Base-by-base conservation (phyloP, 2,329 filamentous ascomycete genomes). In the Penicillium sp. region DNA sequence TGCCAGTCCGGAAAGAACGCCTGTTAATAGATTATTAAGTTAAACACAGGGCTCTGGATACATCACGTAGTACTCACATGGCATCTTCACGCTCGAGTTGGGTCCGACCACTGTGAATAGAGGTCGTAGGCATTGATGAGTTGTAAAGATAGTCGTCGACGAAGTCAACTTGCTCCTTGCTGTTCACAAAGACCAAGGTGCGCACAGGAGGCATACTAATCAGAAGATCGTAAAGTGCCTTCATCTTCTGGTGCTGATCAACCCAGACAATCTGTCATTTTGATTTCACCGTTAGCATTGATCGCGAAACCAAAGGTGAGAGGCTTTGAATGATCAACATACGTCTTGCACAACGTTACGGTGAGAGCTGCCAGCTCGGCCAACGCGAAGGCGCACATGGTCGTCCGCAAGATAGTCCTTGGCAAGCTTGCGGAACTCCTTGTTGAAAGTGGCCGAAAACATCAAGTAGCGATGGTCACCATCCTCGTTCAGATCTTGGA, bases 401-500 rank as follows among this genome's bases (percentile, higher is more conserved):
- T 90, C 85, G 10, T 84, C 79, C 0, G 87, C 80, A 53, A 99
- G 83, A 67, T 92, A 89, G 27, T 88, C 81, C 54, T 84, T 86
- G 10, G 92, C 93, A 13, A 97, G 76, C 22, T 88, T 81, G 29
- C 92, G 90, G 59, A 90, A 85, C 0, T 77, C 78, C 76, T 89
- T 92, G 39, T 92, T 90, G 73, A 99, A 97, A 0, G 94, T 97
- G 1, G 94, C 94, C 0, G 92, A 96, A 72, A 97, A 97, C 77
- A 99, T 88, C 74, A 96, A 81, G 71, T 84, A 87, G 7, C 79
- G 77, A 61, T 87, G 84, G 54, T 88, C 85, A 6, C 79, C 83
- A 65, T 88, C 91, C 53, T 89, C 85, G 57, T 96, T 96, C 77
- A 73, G 85, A 81, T 96, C 77, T 79, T 21, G 48, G 49, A 54